phyloP scores from a whole-genome alignment of 169 alveolate species.

The Condylostoma magnum region DNA sequence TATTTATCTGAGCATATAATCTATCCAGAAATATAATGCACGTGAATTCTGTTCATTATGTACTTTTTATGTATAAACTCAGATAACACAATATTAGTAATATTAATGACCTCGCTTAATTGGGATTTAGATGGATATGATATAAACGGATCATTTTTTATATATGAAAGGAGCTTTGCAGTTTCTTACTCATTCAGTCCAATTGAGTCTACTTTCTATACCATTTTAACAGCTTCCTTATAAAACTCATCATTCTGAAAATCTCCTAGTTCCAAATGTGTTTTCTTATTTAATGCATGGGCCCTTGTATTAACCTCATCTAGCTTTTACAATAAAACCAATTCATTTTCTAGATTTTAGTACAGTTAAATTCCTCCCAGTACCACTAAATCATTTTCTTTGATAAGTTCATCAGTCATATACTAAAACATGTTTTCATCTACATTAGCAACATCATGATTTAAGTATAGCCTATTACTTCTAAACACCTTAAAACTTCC shows the following conservation, averaged over 20 bases:
- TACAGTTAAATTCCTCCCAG: too few relatives aligned
- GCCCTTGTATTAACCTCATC: too few relatives aligned
- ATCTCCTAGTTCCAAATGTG: slow-evolving; percentile 22
- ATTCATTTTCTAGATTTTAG: too few relatives aligned
- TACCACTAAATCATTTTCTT: too few relatives aligned
- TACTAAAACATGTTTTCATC: too few relatives aligned
- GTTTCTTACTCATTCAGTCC: slow-evolving; percentile 21
- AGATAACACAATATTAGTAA: not conserved
- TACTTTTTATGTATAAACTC: not conserved
- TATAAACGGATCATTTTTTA: not conserved
- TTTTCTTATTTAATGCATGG: not conserved
- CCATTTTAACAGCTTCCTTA: not conserved
- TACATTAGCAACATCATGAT: slow-evolving; percentile 27
- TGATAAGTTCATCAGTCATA: too few relatives aligned
- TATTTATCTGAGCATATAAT: slow-evolving; percentile 14
- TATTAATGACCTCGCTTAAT: not conserved
- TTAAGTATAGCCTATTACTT: slow-evolving; percentile 6
- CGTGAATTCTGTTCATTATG: not conserved
- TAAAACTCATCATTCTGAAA: not conserved
- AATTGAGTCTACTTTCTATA: not conserved
- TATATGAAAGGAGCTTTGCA: not conserved
- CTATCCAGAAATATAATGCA: not conserved
- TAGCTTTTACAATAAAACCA: too few relatives aligned
- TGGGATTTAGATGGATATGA: slow-evolving; percentile 22
- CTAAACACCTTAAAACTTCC: slow-evolving; percentile 8